A percentile compares a stretch with the other conserved stretches of the same genome.
Evolutionary conservation across 805 yeast genomes (phyloP).

Genomic region (Yarrowia divulgata): DNA sequence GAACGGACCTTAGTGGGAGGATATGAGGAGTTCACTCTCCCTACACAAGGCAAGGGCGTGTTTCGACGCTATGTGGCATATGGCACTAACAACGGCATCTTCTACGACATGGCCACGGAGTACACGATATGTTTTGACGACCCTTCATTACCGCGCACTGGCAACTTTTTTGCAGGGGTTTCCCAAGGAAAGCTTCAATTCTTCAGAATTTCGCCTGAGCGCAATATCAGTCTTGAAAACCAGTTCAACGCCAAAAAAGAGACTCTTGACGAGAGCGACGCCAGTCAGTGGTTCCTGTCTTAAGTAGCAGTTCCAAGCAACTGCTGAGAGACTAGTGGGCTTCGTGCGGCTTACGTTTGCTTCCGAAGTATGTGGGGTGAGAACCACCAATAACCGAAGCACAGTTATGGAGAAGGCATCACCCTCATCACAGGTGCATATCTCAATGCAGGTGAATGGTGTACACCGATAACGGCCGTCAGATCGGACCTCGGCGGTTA

Average conservation of each 20-base stretch:
- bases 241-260: conserved; percentile 1
- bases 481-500: not conserved
- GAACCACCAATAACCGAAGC: conserved; percentile 8
- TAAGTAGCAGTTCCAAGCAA: not conserved
- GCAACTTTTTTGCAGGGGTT: not conserved
- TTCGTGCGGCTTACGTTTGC: conserved; percentile 12
- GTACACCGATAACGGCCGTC: conserved; percentile 11
- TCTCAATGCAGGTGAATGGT: not conserved
- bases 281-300: conserved; percentile 3
- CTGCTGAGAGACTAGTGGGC: not conserved
- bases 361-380: conserved; percentile 1
- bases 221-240: not conserved
- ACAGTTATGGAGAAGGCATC: not conserved
- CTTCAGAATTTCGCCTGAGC: conserved; percentile 2
- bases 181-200: conserved; percentile 1
- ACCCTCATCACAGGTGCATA: conserved; percentile 15
- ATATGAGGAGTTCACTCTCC: conserved; percentile 11
- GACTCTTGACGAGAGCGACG: not conserved
- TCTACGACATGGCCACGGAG: conserved; percentile 13
- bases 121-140: not conserved
- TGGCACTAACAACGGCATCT: not conserved
- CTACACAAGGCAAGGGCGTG: not conserved
- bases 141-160: not conserved
- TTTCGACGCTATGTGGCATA: conserved; percentile 1
- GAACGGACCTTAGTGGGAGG: not conserved